Base-by-base conservation (phyloP, 805 yeast species). In the Saturnispora sekii region DNA sequence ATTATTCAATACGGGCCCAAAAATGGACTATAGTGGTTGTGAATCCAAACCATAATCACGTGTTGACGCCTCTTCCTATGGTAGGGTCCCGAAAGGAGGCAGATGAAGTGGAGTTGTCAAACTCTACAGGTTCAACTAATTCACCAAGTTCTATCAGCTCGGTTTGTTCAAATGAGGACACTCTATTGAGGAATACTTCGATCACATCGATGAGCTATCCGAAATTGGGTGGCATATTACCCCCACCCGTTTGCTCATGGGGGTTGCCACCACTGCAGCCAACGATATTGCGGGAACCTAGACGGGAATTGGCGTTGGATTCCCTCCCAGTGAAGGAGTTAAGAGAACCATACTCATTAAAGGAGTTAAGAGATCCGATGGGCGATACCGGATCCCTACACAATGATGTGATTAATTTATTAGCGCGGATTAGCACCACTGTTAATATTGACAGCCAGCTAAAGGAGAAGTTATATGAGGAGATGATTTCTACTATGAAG, bases 1-100 rank as follows among this genome's bases (percentile, higher is more conserved):
- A 80, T 51, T 77, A 64, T 53, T 73, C 80, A 1, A 51, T 74
- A 10, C 63, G 77, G 48, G 66, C 73, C 32, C 63, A 68, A 47
- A 62, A 65, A 44, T 80, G 87, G 87, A 65, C 76, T 12, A 64
- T 80, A 30, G 81, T 76, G 16, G 74, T 80, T 14, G 70, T 80
- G 32, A 75, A 76, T 58, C 80, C 76, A 51, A 58, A 59, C 5
- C 87, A 80, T 59, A 73, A 81, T 50, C 87, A 80, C 56, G 66
- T 67, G 2, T 46, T 73, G 6, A 35, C 18, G 14, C 28, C n/a
- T 16, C 38, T 18, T 21, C 26, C 26, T 4, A 21, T 21, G 26
- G 8, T 21, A 6, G 26, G 26, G 26, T 21, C 26, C 8, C 26
- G 26, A 21, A 21, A 21, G 26, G 26, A 21, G 5, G 26, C 8